Base-by-base conservation (phyloP, 495 filamentous ascomycete genomes). In the Hyaloscypha bicolor region DNA sequence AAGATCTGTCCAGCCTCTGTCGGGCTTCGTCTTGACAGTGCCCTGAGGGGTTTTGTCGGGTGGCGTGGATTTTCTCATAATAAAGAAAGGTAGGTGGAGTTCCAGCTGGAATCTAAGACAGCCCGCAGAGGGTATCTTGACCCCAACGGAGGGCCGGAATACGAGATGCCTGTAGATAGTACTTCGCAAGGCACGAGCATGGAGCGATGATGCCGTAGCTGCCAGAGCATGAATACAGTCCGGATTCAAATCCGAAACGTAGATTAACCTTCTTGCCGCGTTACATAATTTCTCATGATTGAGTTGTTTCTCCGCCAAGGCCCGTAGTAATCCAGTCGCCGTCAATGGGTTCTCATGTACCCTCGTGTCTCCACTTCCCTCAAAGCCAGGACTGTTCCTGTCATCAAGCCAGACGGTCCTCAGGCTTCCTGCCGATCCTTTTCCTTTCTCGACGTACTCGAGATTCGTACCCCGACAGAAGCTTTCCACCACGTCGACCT, bases 151-250 rank as follows among this genome's bases (percentile, higher is more conserved):
- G 19, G 61, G 30, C 33, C 33, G 42, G 33, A 63, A 63, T 5
- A 11, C 45, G 0, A 63, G 30, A 37, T 63, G 42, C 33, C 33
- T 52, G 30, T 31, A 63, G 4, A 63, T 63, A 55, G 61, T 45
- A 55, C 33, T 25, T 63, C 61, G 30, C 48, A 63, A 32, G 4
- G 19, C 61, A n/a, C 9, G 4, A 12, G 48, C 30, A 6, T 63
- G 25, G 61, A 22, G 42, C n/a, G 4, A 63, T 5, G 61, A 55
- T 31, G 32, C 61, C 31, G 61, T 63, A 2, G 45, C 61, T 48
- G 21, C 16, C 30, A 63, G 61, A 32, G 61, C 61, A 21, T 55
- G 32, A 63, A 63, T 63, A 25, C 61, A 63, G 42, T n/a, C 61
- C 1, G 61, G 61, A 55, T 25, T 35, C 5, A 55, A 29, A 22